Evolutionary conservation across 345 rosid species (phyloP).

Genomic region (Euphorbia tirucalli): DNA sequence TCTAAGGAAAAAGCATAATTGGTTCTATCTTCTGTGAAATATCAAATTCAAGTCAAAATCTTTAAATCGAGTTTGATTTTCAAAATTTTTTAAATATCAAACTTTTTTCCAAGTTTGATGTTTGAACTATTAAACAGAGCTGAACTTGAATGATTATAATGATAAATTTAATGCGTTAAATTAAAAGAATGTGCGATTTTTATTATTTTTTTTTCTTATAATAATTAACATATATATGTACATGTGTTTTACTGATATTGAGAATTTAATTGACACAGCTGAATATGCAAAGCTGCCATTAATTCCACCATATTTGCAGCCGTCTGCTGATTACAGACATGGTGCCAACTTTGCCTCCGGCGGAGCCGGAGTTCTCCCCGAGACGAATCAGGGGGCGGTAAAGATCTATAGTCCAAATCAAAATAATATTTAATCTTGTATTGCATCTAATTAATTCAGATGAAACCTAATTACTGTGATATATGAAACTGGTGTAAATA

Average conservation of each 20-base stretch:
- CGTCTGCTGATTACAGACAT: conserved; percentile 29
- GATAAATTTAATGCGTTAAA: no score
- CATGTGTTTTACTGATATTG: neutral
- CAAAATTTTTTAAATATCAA: no score
- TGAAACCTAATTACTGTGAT: neutral
- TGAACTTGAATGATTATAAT: no score
- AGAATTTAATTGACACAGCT: conserved; percentile 22
- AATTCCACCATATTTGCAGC: conserved; percentile 45
- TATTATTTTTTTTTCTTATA: neutral
- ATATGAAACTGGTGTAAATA: neutral
- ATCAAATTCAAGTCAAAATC: no score
- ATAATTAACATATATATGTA: neutral
- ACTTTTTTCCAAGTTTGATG: no score
- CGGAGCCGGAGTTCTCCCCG: conserved; percentile 52
- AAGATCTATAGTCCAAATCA: neutral
- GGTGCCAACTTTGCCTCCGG: conserved; percentile 57
- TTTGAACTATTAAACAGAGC: no score
- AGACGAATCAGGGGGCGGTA: conserved; percentile 46
- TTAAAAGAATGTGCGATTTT: no score
- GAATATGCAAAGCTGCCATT: conserved; percentile 50
- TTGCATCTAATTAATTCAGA: neutral
- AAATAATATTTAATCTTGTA: neutral
- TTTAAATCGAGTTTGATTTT: no score
- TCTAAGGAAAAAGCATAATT: no score
- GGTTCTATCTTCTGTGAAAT: no score